These are phyloP conservation scores for Xylaria arbuscula DNA, from an alignment of 2,329 filamentous ascomycete species.

Conservation along the genomic window DNA sequence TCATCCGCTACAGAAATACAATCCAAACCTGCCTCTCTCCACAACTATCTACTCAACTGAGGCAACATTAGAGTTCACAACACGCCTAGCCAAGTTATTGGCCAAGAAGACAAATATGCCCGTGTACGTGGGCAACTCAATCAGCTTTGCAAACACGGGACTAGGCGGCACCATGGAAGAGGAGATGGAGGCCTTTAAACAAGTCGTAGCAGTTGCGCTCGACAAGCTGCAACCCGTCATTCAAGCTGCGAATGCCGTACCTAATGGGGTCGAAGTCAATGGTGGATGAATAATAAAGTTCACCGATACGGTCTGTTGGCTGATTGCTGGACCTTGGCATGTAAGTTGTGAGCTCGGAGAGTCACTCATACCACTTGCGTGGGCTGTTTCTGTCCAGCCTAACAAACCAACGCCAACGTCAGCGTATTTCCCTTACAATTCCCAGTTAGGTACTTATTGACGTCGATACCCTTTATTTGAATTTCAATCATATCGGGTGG, in stretches of 20 bases:
- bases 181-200: conserved; percentile 88
- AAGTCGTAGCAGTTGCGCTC: conserved; percentile 76
- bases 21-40: conserved; percentile 72
- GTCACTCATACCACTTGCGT: background rate
- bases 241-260: conserved; percentile 10
- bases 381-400: background rate
- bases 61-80: conserved; percentile 85
- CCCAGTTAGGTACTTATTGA: too few species aligned
- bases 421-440: background rate
- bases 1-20: conserved; percentile 57
- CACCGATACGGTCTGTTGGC: background rate
- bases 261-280: conserved; percentile 13
- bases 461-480: background rate
- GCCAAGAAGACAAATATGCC: conserved; percentile 78
- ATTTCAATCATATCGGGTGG: background rate
- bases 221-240: conserved; percentile 59
- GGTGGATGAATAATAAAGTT: conserved; percentile 8
- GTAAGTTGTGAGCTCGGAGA: background rate
- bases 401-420: background rate
- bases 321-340: background rate
- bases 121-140: conserved; percentile 91
- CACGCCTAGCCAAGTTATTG: conserved; percentile 83
- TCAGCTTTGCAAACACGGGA: conserved; percentile 78
- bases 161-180: conserved; percentile 88
- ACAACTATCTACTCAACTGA: conserved; percentile 83